phyloP scores from a whole-genome alignment of 257 asterid species.

The Penstemon eatonii region DNA sequence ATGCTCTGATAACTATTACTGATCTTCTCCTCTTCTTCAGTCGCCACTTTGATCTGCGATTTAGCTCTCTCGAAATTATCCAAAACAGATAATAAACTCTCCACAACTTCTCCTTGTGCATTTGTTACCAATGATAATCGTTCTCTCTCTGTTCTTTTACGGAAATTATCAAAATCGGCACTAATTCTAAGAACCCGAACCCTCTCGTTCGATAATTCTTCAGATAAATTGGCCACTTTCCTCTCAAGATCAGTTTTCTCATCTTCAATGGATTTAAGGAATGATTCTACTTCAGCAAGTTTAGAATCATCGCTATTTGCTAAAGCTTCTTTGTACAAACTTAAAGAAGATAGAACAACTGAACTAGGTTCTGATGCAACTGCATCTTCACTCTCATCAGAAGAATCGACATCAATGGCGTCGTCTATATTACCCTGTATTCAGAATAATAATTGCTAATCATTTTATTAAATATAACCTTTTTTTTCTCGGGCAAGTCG shows the following conservation, averaged over 20 bases:
- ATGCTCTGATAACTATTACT: conserved; percentile 78
- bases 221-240: conserved; percentile 52
- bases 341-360: conserved; percentile 47
- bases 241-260: conserved; percentile 61
- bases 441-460: conserved; percentile 17
- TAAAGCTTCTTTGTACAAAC: conserved; percentile 65
- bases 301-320: conserved; percentile 60
- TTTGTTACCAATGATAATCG: conserved; percentile 60
- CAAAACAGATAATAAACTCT: conserved; percentile 61
- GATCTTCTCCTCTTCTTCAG: conserved; percentile 74
- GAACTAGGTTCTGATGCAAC: conserved; percentile 51
- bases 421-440: conserved; percentile 51
- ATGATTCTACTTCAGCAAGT: conserved; percentile 59
- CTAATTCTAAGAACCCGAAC: conserved; percentile 73
- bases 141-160: conserved; percentile 80
- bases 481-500: too few relatives aligned
- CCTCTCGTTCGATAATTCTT: conserved; percentile 61
- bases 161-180: conserved; percentile 89
- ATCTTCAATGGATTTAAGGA: conserved; percentile 59
- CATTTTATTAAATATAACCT: not conserved
- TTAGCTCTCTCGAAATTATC: conserved; percentile 86
- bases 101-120: conserved; percentile 80
- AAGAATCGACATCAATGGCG: conserved; percentile 35
- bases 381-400: conserved; percentile 40
- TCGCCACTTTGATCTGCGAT: conserved; percentile 67